Percentiles rank a stretch among this genome's conserved stretches.
phyloP scores from a whole-genome alignment of 352 stramenopile species.

The Globisporangium recalcitrans region DNA sequence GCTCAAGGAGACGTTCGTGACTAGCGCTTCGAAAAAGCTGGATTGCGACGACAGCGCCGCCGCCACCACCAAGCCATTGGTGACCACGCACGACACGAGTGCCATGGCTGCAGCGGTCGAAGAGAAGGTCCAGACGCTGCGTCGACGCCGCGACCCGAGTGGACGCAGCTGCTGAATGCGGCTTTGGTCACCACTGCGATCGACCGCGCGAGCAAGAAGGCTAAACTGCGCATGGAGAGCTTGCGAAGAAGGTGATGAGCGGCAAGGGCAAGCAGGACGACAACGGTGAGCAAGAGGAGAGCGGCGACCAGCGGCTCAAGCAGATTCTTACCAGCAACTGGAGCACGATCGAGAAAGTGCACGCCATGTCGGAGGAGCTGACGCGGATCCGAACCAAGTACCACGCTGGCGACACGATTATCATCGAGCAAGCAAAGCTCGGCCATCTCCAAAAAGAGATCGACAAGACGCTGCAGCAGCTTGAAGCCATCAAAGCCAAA shows the following conservation, averaged over 20 bases:
- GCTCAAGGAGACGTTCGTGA: slow-evolving; percentile 11
- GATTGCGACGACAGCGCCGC: background rate
- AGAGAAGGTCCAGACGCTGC: slow-evolving; percentile 32
- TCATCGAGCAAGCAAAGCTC: slow-evolving; percentile 48
- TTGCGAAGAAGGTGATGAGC: slow-evolving; percentile 10
- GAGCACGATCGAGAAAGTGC: slow-evolving; percentile 65
- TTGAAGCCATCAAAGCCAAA: slow-evolving; percentile 29
- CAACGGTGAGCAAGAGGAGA: slow-evolving; percentile 24
- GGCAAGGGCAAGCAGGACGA: slow-evolving; percentile 8
- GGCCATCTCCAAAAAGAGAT: slow-evolving; percentile 57
- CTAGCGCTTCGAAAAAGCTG: slow-evolving; percentile 7
- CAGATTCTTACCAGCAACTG: slow-evolving; percentile 51
- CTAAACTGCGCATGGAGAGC: slow-evolving; percentile 29
- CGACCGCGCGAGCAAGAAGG: slow-evolving; percentile 31
- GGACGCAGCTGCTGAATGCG: slow-evolving; percentile 47
- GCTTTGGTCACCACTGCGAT: slow-evolving; percentile 52
- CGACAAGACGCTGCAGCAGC: slow-evolving; percentile 41
- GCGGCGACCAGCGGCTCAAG: slow-evolving; percentile 29
- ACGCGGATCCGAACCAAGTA: slow-evolving; percentile 43
- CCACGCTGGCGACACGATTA: slow-evolving; percentile 43
- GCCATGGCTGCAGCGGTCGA: slow-evolving; percentile 24
- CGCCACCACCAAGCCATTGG: background rate
- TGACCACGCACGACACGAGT: background rate
- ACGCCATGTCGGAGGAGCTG: slow-evolving; percentile 43
- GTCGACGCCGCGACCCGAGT: slow-evolving; percentile 51